Base-by-base conservation (phyloP, 2,329 filamentous ascomycete genomes). In the Arthrocladium fulminans region DNA sequence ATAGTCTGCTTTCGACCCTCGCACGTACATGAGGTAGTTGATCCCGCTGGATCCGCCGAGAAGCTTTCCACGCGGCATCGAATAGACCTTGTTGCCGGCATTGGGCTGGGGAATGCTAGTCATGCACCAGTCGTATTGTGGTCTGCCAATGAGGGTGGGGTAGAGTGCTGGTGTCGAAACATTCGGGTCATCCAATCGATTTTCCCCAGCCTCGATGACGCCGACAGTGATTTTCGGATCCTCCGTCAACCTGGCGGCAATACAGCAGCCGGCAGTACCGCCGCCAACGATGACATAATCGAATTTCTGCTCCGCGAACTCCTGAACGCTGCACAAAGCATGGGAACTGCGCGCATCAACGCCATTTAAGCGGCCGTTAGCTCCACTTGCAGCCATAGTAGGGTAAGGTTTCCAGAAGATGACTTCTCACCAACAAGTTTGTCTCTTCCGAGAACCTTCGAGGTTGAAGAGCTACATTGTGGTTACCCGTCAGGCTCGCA, bases 161-260 rank as follows among this genome's bases (percentile, higher is more conserved):
- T 53, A 57, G 4, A 55, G 42, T 34, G 50, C 44, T 24, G 61
- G 61, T 6, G 59, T 57, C 4, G 58, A 59, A 27, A 65, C 59
- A 3, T 49, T 47, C 10, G 53, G 51, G 6, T 62, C 62, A 10
- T 60, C 59, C 19, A 61, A 50, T 10, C 56, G 55, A 13, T 60
- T 59, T n/a, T 55, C 52, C 23, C 71, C 71, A 13, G 70, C 71
- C 57, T 74, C 71, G 19, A 74, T 56, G 0, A 73, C 67, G 17
- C 64, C 66, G 17, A 77, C 65, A 3, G 60, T 58, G 48, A 71
- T 49, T 20, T 61, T 49, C 10, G 54, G 50, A 45, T 65, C 51
- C 37, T 63, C 59, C 17, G 58, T 61, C 13, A 65, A 53, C 8
- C 62, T 58, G n/a, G 54, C 55, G n/a, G 63, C 63, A 12, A 65